These are phyloP conservation scores for Tephrocybe sp. DNA, from an alignment of 768 basidiomycete species.

Conservation along the genomic window DNA sequence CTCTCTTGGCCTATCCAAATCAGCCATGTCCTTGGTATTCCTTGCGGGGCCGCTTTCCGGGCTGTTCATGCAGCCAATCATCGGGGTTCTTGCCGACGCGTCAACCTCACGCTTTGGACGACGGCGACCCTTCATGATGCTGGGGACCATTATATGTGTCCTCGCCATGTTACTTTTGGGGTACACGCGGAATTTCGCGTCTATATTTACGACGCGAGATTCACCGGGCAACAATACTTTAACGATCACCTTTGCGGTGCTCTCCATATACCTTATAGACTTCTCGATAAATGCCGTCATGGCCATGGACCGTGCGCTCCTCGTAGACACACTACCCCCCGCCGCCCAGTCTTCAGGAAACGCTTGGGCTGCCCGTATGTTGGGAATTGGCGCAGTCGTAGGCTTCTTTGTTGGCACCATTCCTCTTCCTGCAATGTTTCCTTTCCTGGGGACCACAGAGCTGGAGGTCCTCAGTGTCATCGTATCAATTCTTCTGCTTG, in stretches of 20 bases:
- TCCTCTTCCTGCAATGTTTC: constrained; percentile 65
- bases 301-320: constrained; percentile 85
- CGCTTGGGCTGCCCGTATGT: constrained; percentile 95
- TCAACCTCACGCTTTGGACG: constrained; percentile 83
- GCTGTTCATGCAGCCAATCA: constrained; percentile 86
- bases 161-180: constrained; percentile 79
- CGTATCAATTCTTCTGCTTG: constrained; percentile 64
- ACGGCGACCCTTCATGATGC: constrained; percentile 82
- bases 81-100: constrained; percentile 85
- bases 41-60: constrained; percentile 90
- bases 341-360: constrained; percentile 79
- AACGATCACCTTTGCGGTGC: constrained; percentile 75
- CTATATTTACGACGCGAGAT: constrained; percentile 36
- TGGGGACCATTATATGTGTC: constrained; percentile 63
- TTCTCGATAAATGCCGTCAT: constrained; percentile 69
- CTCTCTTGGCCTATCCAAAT: constrained; percentile 84
- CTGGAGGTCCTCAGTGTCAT: constrained; percentile 79
- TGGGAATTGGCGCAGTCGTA: constrained; percentile 78
- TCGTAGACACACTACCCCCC: constrained; percentile 82
- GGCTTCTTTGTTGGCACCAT: constrained; percentile 89
- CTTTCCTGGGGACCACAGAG: constrained; percentile 77
- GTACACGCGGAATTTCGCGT: constrained; percentile 71
- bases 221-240: constrained; percentile 53
- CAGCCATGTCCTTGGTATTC: constrained; percentile 86
- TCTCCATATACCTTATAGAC: constrained; percentile 50